Conservation (phyloP, 2,329 filamentous ascomycete species). For the Cyanodermella asteris region DNA sequence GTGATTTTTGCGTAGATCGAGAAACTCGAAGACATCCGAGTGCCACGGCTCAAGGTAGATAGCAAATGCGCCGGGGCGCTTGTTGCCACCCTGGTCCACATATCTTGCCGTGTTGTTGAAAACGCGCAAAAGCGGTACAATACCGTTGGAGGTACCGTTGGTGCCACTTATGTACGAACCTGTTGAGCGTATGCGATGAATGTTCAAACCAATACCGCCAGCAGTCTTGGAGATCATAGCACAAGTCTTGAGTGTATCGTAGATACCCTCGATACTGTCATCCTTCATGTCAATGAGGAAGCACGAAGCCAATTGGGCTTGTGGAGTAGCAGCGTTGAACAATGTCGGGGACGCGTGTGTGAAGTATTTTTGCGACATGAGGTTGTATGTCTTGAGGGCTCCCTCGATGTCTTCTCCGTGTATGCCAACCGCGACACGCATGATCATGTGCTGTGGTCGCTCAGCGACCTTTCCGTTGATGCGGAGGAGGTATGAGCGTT, state of each 20-base stretch:
- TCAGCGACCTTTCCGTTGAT: constrained; percentile 92
- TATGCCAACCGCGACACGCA: constrained; percentile 95
- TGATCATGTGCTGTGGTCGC: constrained; percentile 97
- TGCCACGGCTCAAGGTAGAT: constrained; percentile 99
- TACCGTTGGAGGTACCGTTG: constrained; percentile 93
- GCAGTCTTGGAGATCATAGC: constrained; percentile 99
- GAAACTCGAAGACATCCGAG: constrained; percentile 88
- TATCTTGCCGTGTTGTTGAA: constrained; percentile 99
- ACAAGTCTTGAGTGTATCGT: constrained; percentile 96
- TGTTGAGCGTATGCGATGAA: constrained; percentile 89
- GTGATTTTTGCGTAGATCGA: constrained; percentile 97
- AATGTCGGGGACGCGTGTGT: constrained; percentile 94
- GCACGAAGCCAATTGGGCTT: constrained; percentile 88
- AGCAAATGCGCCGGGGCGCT: constrained; percentile 92
- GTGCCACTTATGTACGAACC: constrained; percentile 96
- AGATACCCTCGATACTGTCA: constrained; percentile 97
- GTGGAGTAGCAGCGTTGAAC: constrained; percentile 92
- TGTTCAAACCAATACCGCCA: constrained; percentile 89
- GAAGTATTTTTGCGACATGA: constrained; percentile 98
- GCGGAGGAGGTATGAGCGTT: constrained; percentile 91
- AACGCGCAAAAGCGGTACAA: constrained; percentile 92
- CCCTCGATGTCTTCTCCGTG: constrained; percentile 89
- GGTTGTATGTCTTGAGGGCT: constrained; percentile 91
- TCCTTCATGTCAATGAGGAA: constrained; percentile 99
- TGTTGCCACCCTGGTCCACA: constrained; percentile 97